These are phyloP conservation scores for Helicocarpus griseus DNA, from an alignment of 2,329 filamentous ascomycete species.

Conservation along the genomic window DNA sequence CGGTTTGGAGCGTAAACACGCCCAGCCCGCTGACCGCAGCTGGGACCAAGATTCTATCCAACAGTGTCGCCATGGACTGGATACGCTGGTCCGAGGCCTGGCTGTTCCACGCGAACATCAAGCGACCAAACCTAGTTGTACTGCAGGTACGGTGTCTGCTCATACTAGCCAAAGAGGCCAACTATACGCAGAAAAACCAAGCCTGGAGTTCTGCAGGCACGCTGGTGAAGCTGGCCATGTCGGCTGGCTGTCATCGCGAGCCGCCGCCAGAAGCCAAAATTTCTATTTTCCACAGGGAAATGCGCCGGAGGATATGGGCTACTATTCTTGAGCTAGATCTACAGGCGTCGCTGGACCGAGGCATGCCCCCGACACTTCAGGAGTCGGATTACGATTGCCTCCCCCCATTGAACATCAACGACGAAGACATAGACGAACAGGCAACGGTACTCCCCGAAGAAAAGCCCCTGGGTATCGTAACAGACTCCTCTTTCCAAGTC, in stretches of 20 bases:
- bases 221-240: constrained; percentile 44
- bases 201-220: constrained; percentile 43
- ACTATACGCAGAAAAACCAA: constrained; percentile 45
- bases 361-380: constrained; percentile 41
- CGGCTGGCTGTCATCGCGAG: constrained; percentile 43
- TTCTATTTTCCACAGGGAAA: constrained; percentile 33
- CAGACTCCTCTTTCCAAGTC: constrained; percentile 29
- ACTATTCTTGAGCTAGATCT: constrained; percentile 49
- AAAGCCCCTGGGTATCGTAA: constrained; percentile 23
- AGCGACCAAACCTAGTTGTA: constrained; percentile 41
- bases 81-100: constrained; percentile 85
- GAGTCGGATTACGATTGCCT: constrained; percentile 39
- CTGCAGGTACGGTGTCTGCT: constrained; percentile 45
- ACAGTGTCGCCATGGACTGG: constrained; percentile 48
- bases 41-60: constrained; percentile 5
- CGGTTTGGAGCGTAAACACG: constrained; percentile 24
- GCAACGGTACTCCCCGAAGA: constrained; percentile 22
- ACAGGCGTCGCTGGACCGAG: constrained; percentile 46
- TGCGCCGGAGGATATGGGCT: constrained; percentile 47
- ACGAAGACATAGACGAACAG: constrained; percentile 38
- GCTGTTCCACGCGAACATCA: constrained; percentile 64
- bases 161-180: constrained; percentile 41
- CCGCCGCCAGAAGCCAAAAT: constrained; percentile 23
- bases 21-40: neutral
- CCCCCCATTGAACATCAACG: constrained; percentile 41